phyloP scores from a whole-genome alignment of 352 stramenopile genomes.

The Phytophthora nicotianae region DNA sequence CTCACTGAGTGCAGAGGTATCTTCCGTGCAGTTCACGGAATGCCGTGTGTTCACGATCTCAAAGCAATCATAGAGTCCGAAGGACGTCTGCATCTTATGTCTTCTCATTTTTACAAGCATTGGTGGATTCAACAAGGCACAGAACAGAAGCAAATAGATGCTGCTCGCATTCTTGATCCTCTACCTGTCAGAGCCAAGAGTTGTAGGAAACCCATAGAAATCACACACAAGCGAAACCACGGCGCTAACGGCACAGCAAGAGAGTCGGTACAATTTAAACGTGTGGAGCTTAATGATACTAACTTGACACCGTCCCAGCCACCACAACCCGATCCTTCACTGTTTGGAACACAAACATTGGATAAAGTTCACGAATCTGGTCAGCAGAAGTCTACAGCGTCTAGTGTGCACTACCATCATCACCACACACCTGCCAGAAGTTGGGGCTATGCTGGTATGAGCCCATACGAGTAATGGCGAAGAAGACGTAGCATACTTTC shows the following conservation, averaged over 20 bases:
- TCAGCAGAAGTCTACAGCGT: background rate
- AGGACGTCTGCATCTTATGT: background rate
- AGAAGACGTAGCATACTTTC: no score
- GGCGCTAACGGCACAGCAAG: background rate
- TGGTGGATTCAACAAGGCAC: slow-evolving; percentile 1
- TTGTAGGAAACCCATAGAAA: background rate
- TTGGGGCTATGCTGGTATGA: background rate
- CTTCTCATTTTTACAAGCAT: slow-evolving; percentile 1
- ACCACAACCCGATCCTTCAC: background rate
- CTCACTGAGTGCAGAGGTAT: background rate
- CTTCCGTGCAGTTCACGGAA: background rate
- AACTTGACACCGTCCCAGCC: background rate
- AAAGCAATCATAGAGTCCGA: slow-evolving; percentile 1
- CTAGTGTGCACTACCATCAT: background rate
- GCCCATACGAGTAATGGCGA: background rate
- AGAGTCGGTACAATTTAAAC: background rate
- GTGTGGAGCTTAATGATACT: background rate
- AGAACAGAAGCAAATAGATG: background rate
- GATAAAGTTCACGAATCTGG: background rate
- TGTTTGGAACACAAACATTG: background rate
- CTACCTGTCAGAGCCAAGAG: background rate
- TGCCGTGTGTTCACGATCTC: slow-evolving; percentile 1
- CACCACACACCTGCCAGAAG: background rate
- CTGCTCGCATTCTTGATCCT: background rate
- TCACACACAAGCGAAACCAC: background rate